Conservation (phyloP, 2,329 filamentous ascomycete genomes). For the Hymenoscyphus repandus region DNA sequence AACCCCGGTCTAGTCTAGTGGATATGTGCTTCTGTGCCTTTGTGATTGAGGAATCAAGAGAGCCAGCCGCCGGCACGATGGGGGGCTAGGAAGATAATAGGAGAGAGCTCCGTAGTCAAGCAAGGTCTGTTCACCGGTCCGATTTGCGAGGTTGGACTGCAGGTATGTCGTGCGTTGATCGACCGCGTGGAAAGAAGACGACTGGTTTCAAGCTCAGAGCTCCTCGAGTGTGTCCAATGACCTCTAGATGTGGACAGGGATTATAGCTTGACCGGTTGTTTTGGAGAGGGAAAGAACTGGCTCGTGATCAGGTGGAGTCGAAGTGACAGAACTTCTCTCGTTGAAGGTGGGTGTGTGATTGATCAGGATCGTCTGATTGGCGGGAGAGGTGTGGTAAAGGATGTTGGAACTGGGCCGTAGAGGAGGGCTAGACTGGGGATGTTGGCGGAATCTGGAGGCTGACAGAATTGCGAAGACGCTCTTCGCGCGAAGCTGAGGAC, state of each 20-base stretch:
- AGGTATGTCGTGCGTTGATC: conserved; percentile 31
- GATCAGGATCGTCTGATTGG: conserved; percentile 16
- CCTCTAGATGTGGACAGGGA: conserved; percentile 21
- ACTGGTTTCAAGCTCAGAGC: conserved; percentile 18
- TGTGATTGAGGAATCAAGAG: conserved; percentile 8
- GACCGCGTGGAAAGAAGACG: conserved; percentile 23
- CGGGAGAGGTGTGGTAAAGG: conserved; percentile 4
- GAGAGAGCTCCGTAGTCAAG: not conserved
- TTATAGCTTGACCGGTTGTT: conserved; percentile 9
- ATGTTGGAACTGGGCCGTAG: conserved; percentile 5
- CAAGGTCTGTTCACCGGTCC: not conserved
- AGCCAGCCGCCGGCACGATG: conserved; percentile 7
- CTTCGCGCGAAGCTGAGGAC: not conserved
- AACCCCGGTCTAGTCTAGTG: conserved; percentile 1
- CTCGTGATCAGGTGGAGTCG: conserved; percentile 25
- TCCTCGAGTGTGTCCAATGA: conserved; percentile 30
- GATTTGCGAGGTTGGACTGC: conserved; percentile 16
- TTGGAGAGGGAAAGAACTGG: conserved; percentile 12
- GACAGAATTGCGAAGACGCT: not conserved
- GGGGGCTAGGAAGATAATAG: conserved; percentile 1
- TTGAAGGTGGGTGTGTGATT: conserved; percentile 14
- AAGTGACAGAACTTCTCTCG: conserved; percentile 9
- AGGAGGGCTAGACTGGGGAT: conserved; percentile 6
- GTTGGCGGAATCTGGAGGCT: not conserved
- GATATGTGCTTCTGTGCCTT: conserved; percentile 4